A percentile compares a stretch with the other conserved stretches of the same genome.
Evolutionary conservation across 306 rosid genomes (phyloP).

Genomic region (Rosa rugosa): DNA sequence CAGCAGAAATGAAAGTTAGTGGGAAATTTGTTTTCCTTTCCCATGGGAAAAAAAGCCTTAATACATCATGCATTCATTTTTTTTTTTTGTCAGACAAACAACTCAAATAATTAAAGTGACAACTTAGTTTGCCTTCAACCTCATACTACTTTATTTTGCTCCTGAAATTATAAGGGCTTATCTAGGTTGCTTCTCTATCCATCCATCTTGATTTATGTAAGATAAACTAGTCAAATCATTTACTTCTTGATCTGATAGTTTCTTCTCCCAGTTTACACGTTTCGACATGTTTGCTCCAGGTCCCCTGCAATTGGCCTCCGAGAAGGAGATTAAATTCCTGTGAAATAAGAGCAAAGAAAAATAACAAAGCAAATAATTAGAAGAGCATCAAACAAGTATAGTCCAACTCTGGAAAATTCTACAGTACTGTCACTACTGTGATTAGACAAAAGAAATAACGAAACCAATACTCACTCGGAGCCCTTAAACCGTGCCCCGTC

Average conservation of each 20-base stretch:
- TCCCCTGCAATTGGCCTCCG: conserved; percentile 21
- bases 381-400: background rate
- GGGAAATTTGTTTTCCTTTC: too few relatives aligned
- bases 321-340: conserved; percentile 10
- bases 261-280: conserved; percentile 25
- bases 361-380: background rate
- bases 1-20: too few relatives aligned
- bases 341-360: background rate
- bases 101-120: too few relatives aligned
- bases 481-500: background rate
- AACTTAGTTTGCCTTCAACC: too few relatives aligned
- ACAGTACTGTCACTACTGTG: too few relatives aligned
- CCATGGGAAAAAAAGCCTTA: too few relatives aligned
- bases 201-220: conserved; percentile 25
- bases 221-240: background rate
- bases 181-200: conserved; percentile 18
- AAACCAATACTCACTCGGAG: background rate
- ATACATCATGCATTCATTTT: too few relatives aligned
- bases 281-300: conserved; percentile 13
- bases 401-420: too few relatives aligned
- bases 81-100: too few relatives aligned
- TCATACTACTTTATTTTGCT: too few relatives aligned
- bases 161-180: too few relatives aligned
- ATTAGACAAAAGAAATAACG: background rate
- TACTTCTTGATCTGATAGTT: background rate